Conservation (phyloP, 164 flowering plant genomes). For the Warburgia ugandensis region DNA sequence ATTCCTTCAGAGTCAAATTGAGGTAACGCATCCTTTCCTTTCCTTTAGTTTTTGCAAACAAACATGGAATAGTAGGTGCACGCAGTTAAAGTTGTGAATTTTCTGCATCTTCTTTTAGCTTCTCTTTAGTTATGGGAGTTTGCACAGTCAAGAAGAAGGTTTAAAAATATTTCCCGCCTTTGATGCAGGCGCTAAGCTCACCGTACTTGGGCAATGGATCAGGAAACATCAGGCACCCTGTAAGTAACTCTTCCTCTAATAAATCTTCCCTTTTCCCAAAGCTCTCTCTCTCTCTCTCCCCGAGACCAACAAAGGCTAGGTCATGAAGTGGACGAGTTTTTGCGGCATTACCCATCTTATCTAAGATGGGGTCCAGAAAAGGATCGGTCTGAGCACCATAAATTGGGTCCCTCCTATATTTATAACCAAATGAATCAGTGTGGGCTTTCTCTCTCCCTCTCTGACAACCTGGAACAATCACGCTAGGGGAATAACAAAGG, state of each 20-base stretch:
- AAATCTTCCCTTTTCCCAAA: conserved; percentile 10
- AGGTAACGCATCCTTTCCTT: conserved; percentile 46
- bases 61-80: conserved; percentile 21
- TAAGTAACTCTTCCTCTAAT: conserved; percentile 24
- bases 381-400: too few relatives aligned
- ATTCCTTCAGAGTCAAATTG: conserved; percentile 94
- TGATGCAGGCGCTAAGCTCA: conserved; percentile 72
- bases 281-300: conserved; percentile 13
- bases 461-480: too few relatives aligned
- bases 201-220: conserved; percentile 66
- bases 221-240: conserved; percentile 50
- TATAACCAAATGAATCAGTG: too few relatives aligned
- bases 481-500: too few relatives aligned
- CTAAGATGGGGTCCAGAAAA: too few relatives aligned
- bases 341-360: too few relatives aligned
- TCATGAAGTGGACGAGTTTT: too few relatives aligned
- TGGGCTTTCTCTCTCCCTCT: too few relatives aligned
- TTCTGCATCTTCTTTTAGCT: conserved; percentile 5
- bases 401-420: too few relatives aligned
- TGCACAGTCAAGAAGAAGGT: conserved; percentile 5
- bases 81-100: conserved; percentile 28
- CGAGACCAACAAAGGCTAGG: too few relatives aligned
- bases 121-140: conserved; percentile 27
- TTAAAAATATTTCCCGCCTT: conserved; percentile 16
- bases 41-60: conserved; percentile 15